Evolutionary conservation across 495 filamentous ascomycete genomes (phyloP), one percentile per base, ranked within the genome.

Genomic region (Staphylotrichum longicolle): DNA sequence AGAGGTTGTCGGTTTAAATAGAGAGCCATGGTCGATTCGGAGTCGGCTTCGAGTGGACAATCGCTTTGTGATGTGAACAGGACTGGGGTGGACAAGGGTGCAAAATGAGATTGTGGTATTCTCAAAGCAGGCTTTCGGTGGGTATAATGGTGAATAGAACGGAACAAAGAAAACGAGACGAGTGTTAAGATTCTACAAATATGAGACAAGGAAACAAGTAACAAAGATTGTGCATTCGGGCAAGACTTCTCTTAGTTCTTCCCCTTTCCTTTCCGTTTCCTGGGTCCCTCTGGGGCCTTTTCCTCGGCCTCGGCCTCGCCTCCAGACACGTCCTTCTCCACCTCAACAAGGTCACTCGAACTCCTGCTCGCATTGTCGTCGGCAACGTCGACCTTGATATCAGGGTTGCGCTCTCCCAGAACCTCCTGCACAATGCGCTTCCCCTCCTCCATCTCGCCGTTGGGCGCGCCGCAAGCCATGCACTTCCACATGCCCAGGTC

Each of bases 401-500:
- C 45, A 2, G 27, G 50, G 8, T 10, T 40, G 9, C 60, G 54
- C 12, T 33, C 68, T 14, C 66, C 70, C n/a, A 80, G 68, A 7
- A 82, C 78, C 61, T 84, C 78, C 46, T 76, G 74, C 7, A 83
- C 70, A 20, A 77, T 85, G 72, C 87, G 84, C 57, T 81, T 86
- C 1, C 83, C 85, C 65, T 91, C 88, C 59, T 86, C 81, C 35
- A 78, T 85, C 65, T 86, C 82, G 2, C 93, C 93, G 71, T 98
- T 98, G 80, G 82, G 83, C n/a, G 84, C 78, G 1, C 88, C 86
- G 68, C 94, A 99, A 47, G 84, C 86, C 61, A 86, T 88, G 76
- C 94, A 99, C 55, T 87, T 86, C 94, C 94, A 99, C 65, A 79
- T 82, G 9, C 93, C 94, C 1, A 99, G 72, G 47, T 96, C 93